These are phyloP conservation scores for Brassica juncea DNA, from an alignment of 345 rosid genomes.

Conservation along the genomic window DNA sequence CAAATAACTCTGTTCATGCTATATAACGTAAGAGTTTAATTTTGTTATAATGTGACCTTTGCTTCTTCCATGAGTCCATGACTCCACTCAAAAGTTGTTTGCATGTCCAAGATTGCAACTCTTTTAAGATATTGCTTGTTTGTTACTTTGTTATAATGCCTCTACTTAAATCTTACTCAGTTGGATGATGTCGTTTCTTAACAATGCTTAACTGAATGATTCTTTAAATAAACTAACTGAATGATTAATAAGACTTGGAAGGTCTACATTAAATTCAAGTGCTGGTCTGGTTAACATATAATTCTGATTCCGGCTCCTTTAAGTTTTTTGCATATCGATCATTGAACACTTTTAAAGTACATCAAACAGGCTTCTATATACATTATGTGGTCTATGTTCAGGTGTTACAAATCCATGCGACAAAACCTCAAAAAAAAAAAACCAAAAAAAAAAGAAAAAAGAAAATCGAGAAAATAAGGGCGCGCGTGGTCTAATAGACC, in stretches of 20 bases:
- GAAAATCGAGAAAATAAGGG: conserved; percentile 20
- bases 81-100: no score
- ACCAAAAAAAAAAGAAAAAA: neutral
- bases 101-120: no score
- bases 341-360: neutral
- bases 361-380: neutral
- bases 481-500: conserved; percentile 22
- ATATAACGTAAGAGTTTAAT: no score
- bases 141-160: no score
- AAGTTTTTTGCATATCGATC: neutral
- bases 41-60: no score
- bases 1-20: no score
- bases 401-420: neutral
- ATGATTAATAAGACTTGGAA: no score
- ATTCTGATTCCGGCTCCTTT: neutral
- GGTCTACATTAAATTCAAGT: no score
- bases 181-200: neutral
- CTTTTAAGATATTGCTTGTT: no score
- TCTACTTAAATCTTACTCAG: neutral
- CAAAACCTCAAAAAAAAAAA: neutral
- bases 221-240: no score
- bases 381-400: neutral
- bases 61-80: no score
- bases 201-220: neutral
- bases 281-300: no score